Evolutionary conservation across 1,139 yeast genomes (phyloP), one percentile per base, ranked within the genome.

Genomic region (Candida frijolesensis): DNA sequence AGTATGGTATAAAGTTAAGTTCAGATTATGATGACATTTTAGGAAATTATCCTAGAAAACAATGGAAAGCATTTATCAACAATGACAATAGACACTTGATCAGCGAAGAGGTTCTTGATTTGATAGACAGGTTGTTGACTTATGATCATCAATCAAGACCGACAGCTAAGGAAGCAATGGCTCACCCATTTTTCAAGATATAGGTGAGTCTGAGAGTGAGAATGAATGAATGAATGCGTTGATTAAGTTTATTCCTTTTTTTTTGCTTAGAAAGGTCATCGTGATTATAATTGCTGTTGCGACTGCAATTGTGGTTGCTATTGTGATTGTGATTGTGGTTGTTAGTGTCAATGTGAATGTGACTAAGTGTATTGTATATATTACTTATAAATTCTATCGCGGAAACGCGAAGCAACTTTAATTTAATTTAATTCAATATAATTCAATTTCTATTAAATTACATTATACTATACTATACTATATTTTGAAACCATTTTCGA

Each of bases 61-160:
- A 89, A 19, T 87, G 92, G 92, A 67, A 67, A 42, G 66, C 83
- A 48, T 86, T 85, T 59, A 70, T 83, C 42, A 82, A 75, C 58
- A 70, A 74, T 25, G 74, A 71, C 9, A 83, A 82, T 57, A 75
- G 76, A 55, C 78, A 80, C 58, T 67, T 85, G 56, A 82, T 83
- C 27, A 77, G 76, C 53, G 83, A 83, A n/a, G 88, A 83, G 54
- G 79, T 82, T 35, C 65, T 86, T 48, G 89, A 85, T 61, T 77
- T 87, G 56, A 77, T 87, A 55, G 91, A 86, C 61, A 78, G 80
- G 54, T 71, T 86, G 53, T 74, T 87, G 62, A 79, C 84, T 48
- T 87, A 84, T 60, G 92, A 87, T 61, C 94, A 87, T 63, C 86
- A 84, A 63, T 82, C 82, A 61, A 78, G 94, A 65, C 77, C 87